Base-by-base conservation (phyloP, 176 grass and related monocot species). In the Alloteropsis semialata region DNA sequence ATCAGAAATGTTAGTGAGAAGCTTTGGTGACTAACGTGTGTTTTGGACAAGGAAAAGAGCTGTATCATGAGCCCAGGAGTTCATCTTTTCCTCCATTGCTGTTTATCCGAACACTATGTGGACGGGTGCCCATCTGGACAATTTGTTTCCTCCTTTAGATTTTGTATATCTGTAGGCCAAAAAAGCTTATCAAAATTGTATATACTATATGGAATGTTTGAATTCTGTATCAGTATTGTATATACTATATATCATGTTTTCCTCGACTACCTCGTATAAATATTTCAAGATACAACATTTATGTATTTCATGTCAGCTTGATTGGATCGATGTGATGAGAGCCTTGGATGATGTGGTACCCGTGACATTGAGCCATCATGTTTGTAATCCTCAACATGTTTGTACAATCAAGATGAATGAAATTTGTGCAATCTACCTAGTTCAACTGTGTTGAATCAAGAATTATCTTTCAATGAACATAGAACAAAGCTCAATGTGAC, bases 401-500 rank as follows among this genome's bases (percentile, higher is more conserved):
- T 53, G 5, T 21, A n/a, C n/a, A n/a, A n/a, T n/a, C n/a, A n/a
- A n/a, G n/a, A n/a, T 80, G 22, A 84, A 79, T 80, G 69, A 77
- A 61, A 61, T 85, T 45, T 51, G 41, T 50, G 41, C 29, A 29
- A 33, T 13, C 21, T 65, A 48, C 4, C 19, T 8, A 75, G 50
- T 51, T 69, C 62, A 36, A 14, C 51, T 64, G 36, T 38, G 58
- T 84, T 84, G 17, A 66, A 80, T 56, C 50, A 76, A 87, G 27
- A 79, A 64, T 6, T 42, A 77, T 6, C 55, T 82, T 53, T 14
- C 25, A 71, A 25, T 38, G 43, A 87, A 54, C 17, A 88, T 62
- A 57, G 6, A 81, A 80, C 69, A 90, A 49, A 84, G 15, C 44
- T 82, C 17, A 60, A 30, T 29, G 51, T 43, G 34, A 71, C 33